phyloP scores from a whole-genome alignment of 805 yeast genomes.

The Scheffersomyces ergatensis region DNA sequence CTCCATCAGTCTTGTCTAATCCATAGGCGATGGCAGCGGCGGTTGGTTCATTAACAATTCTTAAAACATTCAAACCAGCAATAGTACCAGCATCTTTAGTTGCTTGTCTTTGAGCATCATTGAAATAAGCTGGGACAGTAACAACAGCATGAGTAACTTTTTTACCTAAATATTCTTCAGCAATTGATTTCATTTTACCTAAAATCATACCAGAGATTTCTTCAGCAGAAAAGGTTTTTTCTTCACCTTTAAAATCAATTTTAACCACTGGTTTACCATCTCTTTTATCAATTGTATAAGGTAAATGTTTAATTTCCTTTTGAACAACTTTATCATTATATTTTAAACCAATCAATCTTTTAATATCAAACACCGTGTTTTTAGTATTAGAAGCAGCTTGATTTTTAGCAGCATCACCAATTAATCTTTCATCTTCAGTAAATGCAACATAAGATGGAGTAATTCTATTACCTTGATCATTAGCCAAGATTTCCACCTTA shows the following conservation, averaged over 20 bases:
- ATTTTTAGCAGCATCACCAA: slow-evolving; percentile 97
- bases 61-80: slow-evolving; percentile 91
- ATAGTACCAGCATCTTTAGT: slow-evolving; percentile 97
- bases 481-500: slow-evolving; percentile 92
- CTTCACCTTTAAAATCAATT: slow-evolving; percentile 82
- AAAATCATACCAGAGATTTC: slow-evolving; percentile 93
- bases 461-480: slow-evolving; percentile 98
- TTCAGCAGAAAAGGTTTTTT: slow-evolving; percentile 87
- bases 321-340: slow-evolving; percentile 77
- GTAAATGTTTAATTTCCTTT: slow-evolving; percentile 59
- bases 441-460: slow-evolving; percentile 96
- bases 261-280: slow-evolving; percentile 78
- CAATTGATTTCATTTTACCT: slow-evolving; percentile 85
- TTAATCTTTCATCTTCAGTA: slow-evolving; percentile 87
- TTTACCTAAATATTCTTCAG: slow-evolving; percentile 73
- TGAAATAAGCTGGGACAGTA: slow-evolving; percentile 96
- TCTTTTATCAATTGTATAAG: slow-evolving; percentile 74
- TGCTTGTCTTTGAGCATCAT: slow-evolving; percentile 97
- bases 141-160: slow-evolving; percentile 80
- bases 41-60: slow-evolving; percentile 93
- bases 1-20: slow-evolving; percentile 57
- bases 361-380: slow-evolving; percentile 88
- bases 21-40: slow-evolving; percentile 75
- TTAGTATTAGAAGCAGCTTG: slow-evolving; percentile 93
- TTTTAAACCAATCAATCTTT: slow-evolving; percentile 92